phyloP scores from a whole-genome alignment of 768 basidiomycete genomes.

The Phaffia tasmanica region DNA sequence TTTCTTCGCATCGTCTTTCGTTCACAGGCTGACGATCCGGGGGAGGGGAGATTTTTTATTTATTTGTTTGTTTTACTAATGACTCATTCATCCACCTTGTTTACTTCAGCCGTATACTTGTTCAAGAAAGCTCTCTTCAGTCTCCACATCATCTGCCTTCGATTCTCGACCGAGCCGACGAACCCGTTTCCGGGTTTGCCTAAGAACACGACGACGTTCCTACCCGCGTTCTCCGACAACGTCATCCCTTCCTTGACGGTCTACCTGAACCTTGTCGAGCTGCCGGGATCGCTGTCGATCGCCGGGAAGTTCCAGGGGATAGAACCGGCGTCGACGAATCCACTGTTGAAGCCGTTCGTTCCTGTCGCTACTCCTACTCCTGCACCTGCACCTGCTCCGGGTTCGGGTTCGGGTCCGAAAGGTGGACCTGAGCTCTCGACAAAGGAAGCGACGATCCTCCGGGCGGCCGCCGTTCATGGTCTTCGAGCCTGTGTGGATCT shows the following conservation, averaged over 20 bases:
- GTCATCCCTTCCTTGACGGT: conserved; percentile 72
- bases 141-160: conserved; percentile 54
- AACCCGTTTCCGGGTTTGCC: conserved; percentile 44
- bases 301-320: conserved; percentile 7
- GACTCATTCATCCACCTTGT: too few species aligned
- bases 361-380: conserved; percentile 37
- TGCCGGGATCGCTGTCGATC: conserved; percentile 13
- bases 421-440: conserved; percentile 50
- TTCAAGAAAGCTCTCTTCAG: conserved; percentile 85
- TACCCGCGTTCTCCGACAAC: conserved; percentile 59
- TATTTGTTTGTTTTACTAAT: too few species aligned
- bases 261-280: conserved; percentile 55
- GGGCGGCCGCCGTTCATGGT: conserved; percentile 69
- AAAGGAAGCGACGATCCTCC: conserved; percentile 58
- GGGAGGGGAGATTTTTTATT: too few species aligned
- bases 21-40: too few species aligned
- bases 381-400: conserved; percentile 43
- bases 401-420: conserved; percentile 22
- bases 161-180: conserved; percentile 48
- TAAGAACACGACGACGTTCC: conserved; percentile 1
- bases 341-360: conserved; percentile 13
- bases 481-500: conserved; percentile 56
- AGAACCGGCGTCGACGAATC: conserved; percentile 4
- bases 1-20: neutral
- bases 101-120: conserved; percentile 51